Base-by-base conservation (phyloP, 257 asterid genomes). In the Rehmannia glutinosa region DNA sequence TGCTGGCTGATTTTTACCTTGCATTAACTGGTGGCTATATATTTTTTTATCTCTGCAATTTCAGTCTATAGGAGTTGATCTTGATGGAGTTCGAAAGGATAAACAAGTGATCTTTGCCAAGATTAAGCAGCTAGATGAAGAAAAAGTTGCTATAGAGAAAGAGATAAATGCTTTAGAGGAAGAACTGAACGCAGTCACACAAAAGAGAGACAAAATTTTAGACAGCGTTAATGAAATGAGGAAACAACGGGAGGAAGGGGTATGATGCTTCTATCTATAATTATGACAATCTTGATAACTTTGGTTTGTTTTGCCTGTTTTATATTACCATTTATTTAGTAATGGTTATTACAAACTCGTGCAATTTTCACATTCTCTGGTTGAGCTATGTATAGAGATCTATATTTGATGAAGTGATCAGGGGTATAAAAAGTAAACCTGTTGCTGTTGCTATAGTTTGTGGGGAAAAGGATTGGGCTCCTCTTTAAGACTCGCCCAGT, bases 41-140 rank as follows among this genome's bases (percentile, higher is more conserved):
- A 8, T 30, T 23, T 25, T 49, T 53, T 12, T 65, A 51, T 63
- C 25, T 9, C 9, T 67, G 62, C 16, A 50, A 51, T 73, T 69
- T 27, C 71, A 92, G 98, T 87, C 76, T 66, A 83, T 92, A 67
- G 90, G 88, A 32, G 90, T 76, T 58, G 96, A 85, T 72, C 85
- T 87, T 73, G 92, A 85, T 78, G 96, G 92, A 66, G 98, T 84
- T 69, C 76, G 94, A 28, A 85, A 92, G 88, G 94, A 87, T 35
- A 89, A 82, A 61, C 86, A 81, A 73, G 86, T 61, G 17, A 81
- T 91, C 32, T 73, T 58, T 71, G 74, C 92, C 60, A 91, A 80
- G 83, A 69, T 86, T 66, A 83, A 83, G 85, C 81, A 81, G 76
- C 82, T 92, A 56, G 92, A 87, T 62, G 95, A 85, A 25, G 92